Evolutionary conservation across 2,329 filamentous ascomycete genomes (phyloP), one percentile per base, ranked within the genome.

Genomic region (Colletotrichum liaoningense): DNA sequence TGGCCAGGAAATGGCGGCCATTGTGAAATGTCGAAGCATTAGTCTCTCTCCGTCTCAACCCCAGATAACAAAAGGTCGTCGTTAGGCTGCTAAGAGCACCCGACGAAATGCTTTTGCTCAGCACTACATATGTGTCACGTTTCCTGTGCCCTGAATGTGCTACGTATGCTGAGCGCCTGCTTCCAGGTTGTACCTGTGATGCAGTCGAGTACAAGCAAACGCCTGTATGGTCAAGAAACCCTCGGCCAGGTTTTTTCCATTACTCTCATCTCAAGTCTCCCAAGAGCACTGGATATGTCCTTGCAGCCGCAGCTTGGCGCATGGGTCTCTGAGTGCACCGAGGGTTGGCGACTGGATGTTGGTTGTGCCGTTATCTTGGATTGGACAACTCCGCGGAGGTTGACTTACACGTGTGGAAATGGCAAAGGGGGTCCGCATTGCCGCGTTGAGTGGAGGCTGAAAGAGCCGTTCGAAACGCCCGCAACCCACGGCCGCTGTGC

Each of bases 311-410:
- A 22, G 22, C 60, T 42, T 28, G 60, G 49, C 60, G 70, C 67
- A 62, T 65, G 55, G 70, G 55, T 67, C 70, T 14, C 30, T 24
- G 16, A 14, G 60, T 5, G 60, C n/a, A 55, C 46, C 28, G 60
- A 28, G 19, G 28, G 42, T 54, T 30, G 62, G 67, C 60, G 67
- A 62, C 67, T 71, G 52, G 9, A 56, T 46, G 63, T 57, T 57
- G 63, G 62, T 71, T 30, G 69, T 66, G 30, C 62, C 67, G 71
- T 73, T 73, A 71, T 73, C 67, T 73, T 57, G 46, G 26, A 70
- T 54, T n/a, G 67, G 52, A 57, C 71, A 73, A 70, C 71, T 73
- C 71, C 67, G 71, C 71, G 71, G 71, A 73, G 62, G 56, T 24
- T 56, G 60, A 58, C 38, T 57, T 66, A 70, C 62, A 73, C 38